Conservation (phyloP, 306 rosid genomes). For the Begonia loranthoides region DNA sequence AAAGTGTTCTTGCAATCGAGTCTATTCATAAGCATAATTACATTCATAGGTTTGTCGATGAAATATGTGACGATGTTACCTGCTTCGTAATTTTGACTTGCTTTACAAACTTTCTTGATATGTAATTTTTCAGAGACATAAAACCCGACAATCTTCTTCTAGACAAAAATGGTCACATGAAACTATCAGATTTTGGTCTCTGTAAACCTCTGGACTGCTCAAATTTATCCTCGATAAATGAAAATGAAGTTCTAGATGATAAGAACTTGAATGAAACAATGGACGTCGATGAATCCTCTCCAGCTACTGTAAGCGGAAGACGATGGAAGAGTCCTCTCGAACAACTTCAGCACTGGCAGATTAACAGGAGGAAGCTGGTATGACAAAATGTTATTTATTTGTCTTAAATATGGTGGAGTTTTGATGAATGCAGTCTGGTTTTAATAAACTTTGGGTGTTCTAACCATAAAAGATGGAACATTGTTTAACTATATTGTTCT, state of each 20-base stretch:
- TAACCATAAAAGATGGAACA: too few relatives aligned
- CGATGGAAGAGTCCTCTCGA: conserved; percentile 86
- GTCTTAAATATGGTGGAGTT: too few relatives aligned
- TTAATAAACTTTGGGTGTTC: not conserved
- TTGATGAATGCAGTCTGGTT: too few relatives aligned
- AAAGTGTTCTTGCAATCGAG: conserved; percentile 79
- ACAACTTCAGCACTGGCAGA: conserved; percentile 91
- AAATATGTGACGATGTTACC: not conserved
- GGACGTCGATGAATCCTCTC: conserved; percentile 31
- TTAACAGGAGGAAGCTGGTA: conserved; percentile 57
- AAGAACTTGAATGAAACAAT: conserved; percentile 61
- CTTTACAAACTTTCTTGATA: not conserved
- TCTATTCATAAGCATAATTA: conserved; percentile 78
- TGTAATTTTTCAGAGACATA: conserved; percentile 47
- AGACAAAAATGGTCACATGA: conserved; percentile 77
- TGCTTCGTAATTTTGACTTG: conserved; percentile 1
- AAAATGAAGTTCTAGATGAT: conserved; percentile 59
- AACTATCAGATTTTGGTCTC: conserved; percentile 88
- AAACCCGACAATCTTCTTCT: conserved; percentile 90
- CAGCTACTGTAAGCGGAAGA: conserved; percentile 52
- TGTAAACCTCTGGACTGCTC: conserved; percentile 91
- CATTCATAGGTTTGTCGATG: conserved; percentile 58
- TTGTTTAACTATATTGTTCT: too few relatives aligned
- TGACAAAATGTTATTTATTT: not conserved
- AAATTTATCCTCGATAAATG: conserved; percentile 55